Percentiles rank a stretch among this genome's conserved stretches.
Evolutionary conservation across 371 early-diverging fungal species (phyloP).

Genomic region (Circinella umbellata): DNA sequence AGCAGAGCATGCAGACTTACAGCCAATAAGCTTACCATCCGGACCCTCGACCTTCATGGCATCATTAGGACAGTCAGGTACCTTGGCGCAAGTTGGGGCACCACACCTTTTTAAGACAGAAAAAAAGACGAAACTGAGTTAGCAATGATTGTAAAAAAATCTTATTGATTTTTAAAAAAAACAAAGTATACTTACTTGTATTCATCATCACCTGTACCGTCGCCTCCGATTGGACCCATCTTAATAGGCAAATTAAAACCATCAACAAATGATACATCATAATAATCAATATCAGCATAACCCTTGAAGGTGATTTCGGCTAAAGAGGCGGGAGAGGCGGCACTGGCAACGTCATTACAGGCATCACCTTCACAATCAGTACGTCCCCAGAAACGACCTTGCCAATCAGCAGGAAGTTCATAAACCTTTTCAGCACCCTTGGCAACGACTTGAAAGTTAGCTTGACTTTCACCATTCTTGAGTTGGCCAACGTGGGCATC

Average conservation of each 20-base stretch:
- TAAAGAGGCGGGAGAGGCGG: constrained; percentile 37
- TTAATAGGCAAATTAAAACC: constrained; percentile 42
- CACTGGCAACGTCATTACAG: constrained; percentile 29
- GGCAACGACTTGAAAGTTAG: constrained; percentile 9
- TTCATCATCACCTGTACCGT: constrained; percentile 10
- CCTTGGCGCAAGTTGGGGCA: constrained; percentile 23
- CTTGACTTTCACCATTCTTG: constrained; percentile 20
- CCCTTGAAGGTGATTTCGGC: constrained; percentile 34
- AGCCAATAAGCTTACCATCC: constrained; percentile 10
- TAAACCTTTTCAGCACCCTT: constrained; percentile 18
- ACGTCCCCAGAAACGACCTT: constrained; percentile 43
- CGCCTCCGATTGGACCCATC: constrained; percentile 26
- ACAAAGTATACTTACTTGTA: constrained; percentile 2
- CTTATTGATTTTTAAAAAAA: no score
- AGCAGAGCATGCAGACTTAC: constrained; percentile 41
- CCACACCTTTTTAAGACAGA: constrained; percentile 31
- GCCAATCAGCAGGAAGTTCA: constrained; percentile 16
- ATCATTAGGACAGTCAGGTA: constrained; percentile 33
- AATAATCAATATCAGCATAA: constrained; percentile 29
- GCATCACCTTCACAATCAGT: constrained; percentile 24
- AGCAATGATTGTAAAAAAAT: no score
- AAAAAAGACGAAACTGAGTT: no score
- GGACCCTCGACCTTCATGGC: constrained; percentile 9
- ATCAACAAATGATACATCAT: constrained; percentile 46
- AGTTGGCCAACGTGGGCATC: constrained; percentile 17